Evolutionary conservation across 1,139 yeast genomes (phyloP), one percentile per base, ranked within the genome.

Genomic region (Yamadazyma songkhlaensis): DNA sequence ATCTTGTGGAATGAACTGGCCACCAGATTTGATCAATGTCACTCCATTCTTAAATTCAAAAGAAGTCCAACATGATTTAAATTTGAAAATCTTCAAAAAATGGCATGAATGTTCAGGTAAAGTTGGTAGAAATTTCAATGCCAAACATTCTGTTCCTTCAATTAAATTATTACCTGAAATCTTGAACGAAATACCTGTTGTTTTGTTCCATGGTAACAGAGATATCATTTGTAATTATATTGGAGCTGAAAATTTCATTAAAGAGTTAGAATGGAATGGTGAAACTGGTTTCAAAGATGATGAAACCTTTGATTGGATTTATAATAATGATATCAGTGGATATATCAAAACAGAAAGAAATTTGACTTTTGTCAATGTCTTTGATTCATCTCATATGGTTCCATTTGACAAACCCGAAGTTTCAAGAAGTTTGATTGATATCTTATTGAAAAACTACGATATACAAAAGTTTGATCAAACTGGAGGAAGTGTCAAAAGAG

Each of bases 1-100:
- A 0, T 65, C 85, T 0, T 92, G 99, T 62, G 98, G 98, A 4
- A 74, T 80, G 79, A 84, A 85, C 55, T 92, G 99, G 99, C 99
- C 99, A 0, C 77, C 76, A 17, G 92, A 80, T 46, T 64, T 90
- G 45, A 64, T 60, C 0, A 49, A 63, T 34, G 81, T 89, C 10
- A 64, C 73, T 0, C 75, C 79, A 8, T 92, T 85, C 53, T 72
- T 92, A 42, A 65, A 75, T 17, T 55, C 62, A 1, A 64, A 67
- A 1, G 74, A 73, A 2, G 92, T 86, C 12, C 74, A 78, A 54
- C 53, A 62, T 22, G 75, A 83, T 4, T 64, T 92, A 50, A 79
- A 84, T 57, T 57, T 84, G 46, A 60, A 63, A 25, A 50, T 58
- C 24, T 46, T 58, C 8, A 62, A 62, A 34, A 50, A 56, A 4